phyloP scores from a whole-genome alignment of 768 basidiomycete species.

The Lentinula raphanica region DNA sequence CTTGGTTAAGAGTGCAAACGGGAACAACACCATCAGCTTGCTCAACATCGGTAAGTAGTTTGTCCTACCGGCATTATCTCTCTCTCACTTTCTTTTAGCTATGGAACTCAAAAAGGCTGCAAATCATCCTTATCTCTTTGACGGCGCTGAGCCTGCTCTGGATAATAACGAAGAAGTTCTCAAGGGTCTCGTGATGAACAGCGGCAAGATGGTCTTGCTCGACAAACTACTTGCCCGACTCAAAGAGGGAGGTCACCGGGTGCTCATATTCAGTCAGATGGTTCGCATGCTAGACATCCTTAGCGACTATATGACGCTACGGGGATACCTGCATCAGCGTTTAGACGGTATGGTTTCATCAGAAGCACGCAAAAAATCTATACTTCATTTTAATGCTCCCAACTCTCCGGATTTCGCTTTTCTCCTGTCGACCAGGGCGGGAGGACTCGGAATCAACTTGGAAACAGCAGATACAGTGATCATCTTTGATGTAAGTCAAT shows the following conservation, averaged over 20 bases:
- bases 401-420: constrained; percentile 96
- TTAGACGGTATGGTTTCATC: constrained; percentile 94
- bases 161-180: constrained; percentile 75
- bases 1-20: constrained; percentile 83
- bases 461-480: constrained; percentile 99
- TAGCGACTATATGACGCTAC: constrained; percentile 89
- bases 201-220: constrained; percentile 96
- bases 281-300: constrained; percentile 98
- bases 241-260: constrained; percentile 89
- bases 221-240: constrained; percentile 93
- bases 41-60: constrained; percentile 77
- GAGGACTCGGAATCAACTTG: constrained; percentile 96
- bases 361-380: constrained; percentile 89
- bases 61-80: background rate
- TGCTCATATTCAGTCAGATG: constrained; percentile 99
- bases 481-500: constrained; percentile 83
- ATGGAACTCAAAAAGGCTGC: constrained; percentile 99
- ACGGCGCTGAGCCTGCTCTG: constrained; percentile 76
- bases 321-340: constrained; percentile 90
- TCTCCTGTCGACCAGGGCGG: constrained; percentile 92
- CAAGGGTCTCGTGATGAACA: constrained; percentile 96
- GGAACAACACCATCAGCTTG: constrained; percentile 87
- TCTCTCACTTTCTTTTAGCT: constrained; percentile 48
- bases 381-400: constrained; percentile 93
- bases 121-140: constrained; percentile 96